Conservation (phyloP, 345 rosid species). For the Erodium maritimum region DNA sequence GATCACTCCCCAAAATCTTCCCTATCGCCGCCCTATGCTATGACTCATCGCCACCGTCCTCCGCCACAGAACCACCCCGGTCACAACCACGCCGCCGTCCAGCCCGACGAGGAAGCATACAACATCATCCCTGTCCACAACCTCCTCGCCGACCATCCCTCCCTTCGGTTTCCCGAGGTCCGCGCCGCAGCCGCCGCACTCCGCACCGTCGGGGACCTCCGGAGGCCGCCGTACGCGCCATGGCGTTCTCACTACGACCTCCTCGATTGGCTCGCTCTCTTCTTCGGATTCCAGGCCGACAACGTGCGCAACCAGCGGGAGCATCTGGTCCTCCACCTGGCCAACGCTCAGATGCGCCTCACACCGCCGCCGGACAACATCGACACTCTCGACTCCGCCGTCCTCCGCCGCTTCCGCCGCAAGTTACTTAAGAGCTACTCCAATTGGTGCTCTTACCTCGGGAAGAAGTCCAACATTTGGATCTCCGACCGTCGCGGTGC, state of each 20-base stretch:
- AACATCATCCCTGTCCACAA: constrained; percentile 88
- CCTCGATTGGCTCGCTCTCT: constrained; percentile 74
- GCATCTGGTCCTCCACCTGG: constrained; percentile 82
- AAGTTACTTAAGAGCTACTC: constrained; percentile 67
- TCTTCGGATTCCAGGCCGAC: constrained; percentile 77
- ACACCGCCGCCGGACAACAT: constrained; percentile 84
- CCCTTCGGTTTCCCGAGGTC: constrained; percentile 87
- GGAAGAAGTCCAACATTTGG: constrained; percentile 77
- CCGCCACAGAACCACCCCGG: too few relatives aligned
- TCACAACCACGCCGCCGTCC: too few relatives aligned
- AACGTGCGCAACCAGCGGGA: constrained; percentile 90
- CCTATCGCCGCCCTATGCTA: too few relatives aligned
- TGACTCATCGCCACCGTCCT: too few relatives aligned
- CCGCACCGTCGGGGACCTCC: constrained; percentile 73
- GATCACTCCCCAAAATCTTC: too few relatives aligned
- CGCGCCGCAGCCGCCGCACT: constrained; percentile 86
- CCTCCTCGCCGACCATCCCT: constrained; percentile 91
- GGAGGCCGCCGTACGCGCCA: constrained; percentile 54
- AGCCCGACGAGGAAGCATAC: constrained; percentile 40
- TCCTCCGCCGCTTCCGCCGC: constrained; percentile 59
- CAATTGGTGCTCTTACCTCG: constrained; percentile 77
- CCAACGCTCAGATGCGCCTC: constrained; percentile 96
- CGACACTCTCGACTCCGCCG: constrained; percentile 60
- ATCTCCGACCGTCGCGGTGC: constrained; percentile 56
- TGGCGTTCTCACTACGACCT: constrained; percentile 80